Evolutionary conservation across 768 basidiomycete genomes (phyloP), one percentile per base, ranked within the genome.

Genomic region (Suillus cothurnatus): DNA sequence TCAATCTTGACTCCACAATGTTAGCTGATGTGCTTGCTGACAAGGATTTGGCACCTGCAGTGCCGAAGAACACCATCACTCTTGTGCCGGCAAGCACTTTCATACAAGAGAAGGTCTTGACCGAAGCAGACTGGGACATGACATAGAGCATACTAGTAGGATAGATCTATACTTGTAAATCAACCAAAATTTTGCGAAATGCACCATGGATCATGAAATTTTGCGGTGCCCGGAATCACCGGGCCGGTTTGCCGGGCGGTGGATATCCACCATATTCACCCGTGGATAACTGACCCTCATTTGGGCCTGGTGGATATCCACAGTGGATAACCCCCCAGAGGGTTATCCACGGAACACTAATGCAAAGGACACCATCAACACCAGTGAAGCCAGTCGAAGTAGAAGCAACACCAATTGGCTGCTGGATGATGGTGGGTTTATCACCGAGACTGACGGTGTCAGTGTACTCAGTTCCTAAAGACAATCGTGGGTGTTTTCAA

Each of bases 391-490:
- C n/a, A 5, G 12, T 6, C 11, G 12, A 49, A 14, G n/a, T 49
- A 23, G 47, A 49, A 49, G n/a, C n/a, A 49, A 49, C 12, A 15
- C 12, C 47, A 14, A 49, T 49, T 4, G 21, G 7, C 21, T 45
- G 45, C 45, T 14, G 21, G 43, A 9, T 49, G n/a, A 49, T 23
- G n/a, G n/a, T 23, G 47, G 23, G 47, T 4, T 1, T 21, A 23
- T 6, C 14, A 14, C 85, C 84, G 65, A 88, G 79, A 31, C 65
- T 67, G 36, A 72, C 69, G 3, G 50, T 53, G 36, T 69, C 72
- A 26, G 60, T 63, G 55, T 60, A 71, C 57, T 72, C 68, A 52
- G 72, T 80, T 26, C 80, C 79, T 80, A 49, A n/a, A 26, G 14
- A 26, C 4, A 50, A 15, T 50, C 3, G 7, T 50, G 17, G 3